Evolutionary conservation across 768 basidiomycete species (phyloP).

Genomic region (Xerocomellus amylosporus): DNA sequence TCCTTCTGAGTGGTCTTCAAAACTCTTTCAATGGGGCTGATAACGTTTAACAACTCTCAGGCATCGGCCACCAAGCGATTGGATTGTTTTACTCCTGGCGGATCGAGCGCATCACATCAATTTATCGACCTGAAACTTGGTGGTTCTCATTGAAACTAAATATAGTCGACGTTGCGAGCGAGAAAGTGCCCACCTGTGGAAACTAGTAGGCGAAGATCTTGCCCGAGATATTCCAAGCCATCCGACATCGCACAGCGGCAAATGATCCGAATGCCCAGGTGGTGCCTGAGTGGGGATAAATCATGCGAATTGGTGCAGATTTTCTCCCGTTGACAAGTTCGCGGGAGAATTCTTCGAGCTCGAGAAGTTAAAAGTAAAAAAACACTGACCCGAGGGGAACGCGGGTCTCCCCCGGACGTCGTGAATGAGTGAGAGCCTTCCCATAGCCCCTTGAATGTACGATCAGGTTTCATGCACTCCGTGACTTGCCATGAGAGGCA

Average conservation of each 20-base stretch:
- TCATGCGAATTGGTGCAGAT: not conserved
- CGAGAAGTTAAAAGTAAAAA: not conserved
- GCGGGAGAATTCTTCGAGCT: not conserved
- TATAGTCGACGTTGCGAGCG: not conserved
- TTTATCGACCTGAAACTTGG: not conserved
- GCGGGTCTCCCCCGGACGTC: not conserved
- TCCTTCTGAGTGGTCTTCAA: not conserved
- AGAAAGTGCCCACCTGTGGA: not conserved
- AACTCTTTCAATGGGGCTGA: not conserved
- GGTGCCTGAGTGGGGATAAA: not conserved
- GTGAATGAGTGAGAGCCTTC: conserved; percentile 1
- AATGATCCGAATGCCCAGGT: not conserved
- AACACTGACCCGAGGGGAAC: not conserved
- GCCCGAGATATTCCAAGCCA: not conserved
- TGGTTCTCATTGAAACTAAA: conserved; percentile 6
- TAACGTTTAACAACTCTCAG: conserved; percentile 6
- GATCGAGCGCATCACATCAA: not conserved
- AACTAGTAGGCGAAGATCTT: not conserved
- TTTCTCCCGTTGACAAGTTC: conserved; percentile 10
- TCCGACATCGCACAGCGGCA: not conserved
- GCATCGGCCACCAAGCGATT: not conserved
- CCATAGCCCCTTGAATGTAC: not conserved
- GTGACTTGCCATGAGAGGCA: no score
- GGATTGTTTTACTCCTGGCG: not conserved
- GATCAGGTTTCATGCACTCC: no score